phyloP scores from a whole-genome alignment of 2,329 filamentous ascomycete genomes.

The Leptographium flavum region DNA sequence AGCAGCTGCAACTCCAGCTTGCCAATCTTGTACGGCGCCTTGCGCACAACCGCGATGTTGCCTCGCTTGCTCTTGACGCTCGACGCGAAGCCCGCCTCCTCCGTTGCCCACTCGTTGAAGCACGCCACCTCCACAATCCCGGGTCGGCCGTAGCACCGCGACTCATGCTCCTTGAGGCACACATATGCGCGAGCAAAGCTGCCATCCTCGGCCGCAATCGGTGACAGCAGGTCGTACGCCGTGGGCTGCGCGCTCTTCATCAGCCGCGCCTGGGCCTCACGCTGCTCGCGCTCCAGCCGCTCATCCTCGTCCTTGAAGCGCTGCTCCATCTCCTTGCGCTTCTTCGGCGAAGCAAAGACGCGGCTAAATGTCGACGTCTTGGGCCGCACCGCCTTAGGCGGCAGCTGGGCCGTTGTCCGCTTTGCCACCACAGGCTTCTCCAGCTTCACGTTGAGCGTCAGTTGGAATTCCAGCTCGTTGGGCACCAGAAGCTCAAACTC shows the following conservation, averaged over 20 bases:
- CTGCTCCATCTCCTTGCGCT: slow-evolving; percentile 86
- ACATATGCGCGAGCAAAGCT: slow-evolving; percentile 92
- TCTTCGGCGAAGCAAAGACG: slow-evolving; percentile 88
- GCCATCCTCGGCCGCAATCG: slow-evolving; percentile 76
- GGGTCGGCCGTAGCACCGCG: slow-evolving; percentile 73
- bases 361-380: slow-evolving; percentile 86
- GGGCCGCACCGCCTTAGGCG: slow-evolving; percentile 48
- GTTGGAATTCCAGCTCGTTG: slow-evolving; percentile 96
- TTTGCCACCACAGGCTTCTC: slow-evolving; percentile 53
- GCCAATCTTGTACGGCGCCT: slow-evolving; percentile 91
- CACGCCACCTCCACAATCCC: slow-evolving; percentile 80
- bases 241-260: slow-evolving; percentile 51
- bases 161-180: slow-evolving; percentile 84
- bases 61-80: slow-evolving; percentile 92
- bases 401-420: slow-evolving; percentile 32
- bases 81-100: slow-evolving; percentile 62
- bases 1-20: slow-evolving; percentile 88
- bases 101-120: slow-evolving; percentile 97
- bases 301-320: slow-evolving; percentile 74
- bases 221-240: slow-evolving; percentile 75
- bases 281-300: slow-evolving; percentile 48
- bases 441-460: slow-evolving; percentile 90
- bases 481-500: slow-evolving; percentile 96
- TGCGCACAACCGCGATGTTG: slow-evolving; percentile 54
- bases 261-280: slow-evolving; percentile 48